Evolutionary conservation across 495 filamentous ascomycete species (phyloP).

Genomic region (Bombardia bombarda): DNA sequence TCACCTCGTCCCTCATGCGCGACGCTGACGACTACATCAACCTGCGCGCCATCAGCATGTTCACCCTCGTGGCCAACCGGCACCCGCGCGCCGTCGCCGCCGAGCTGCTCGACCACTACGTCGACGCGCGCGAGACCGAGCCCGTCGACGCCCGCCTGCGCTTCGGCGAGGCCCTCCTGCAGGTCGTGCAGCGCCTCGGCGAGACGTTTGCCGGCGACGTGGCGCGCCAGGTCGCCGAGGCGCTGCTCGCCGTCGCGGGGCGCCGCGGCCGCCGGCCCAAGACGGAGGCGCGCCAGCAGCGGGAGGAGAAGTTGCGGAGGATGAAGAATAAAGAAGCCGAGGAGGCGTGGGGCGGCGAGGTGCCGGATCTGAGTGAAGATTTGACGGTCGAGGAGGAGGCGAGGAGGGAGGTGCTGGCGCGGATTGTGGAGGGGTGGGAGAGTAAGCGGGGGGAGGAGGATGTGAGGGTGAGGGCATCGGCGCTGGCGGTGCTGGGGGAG

Average conservation of each 20-base stretch:
- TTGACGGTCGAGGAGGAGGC: conserved; percentile 37
- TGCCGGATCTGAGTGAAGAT: conserved; percentile 39
- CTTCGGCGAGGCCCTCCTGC: conserved; percentile 65
- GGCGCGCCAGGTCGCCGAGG: conserved; percentile 48
- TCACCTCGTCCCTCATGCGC: conserved; percentile 58
- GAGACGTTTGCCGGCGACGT: conserved; percentile 52
- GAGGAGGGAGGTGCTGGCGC: conserved; percentile 46
- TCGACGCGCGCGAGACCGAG: conserved; percentile 51
- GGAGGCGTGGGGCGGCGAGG: conserved; percentile 46
- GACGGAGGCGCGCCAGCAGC: conserved; percentile 41
- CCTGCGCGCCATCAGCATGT: conserved; percentile 59
- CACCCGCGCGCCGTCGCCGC: conserved; percentile 60
- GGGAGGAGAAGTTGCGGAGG: conserved; percentile 36
- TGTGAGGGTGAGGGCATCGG: conserved; percentile 67
- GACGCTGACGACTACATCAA: conserved; percentile 72
- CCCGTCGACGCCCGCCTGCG: conserved; percentile 59
- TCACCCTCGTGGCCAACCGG: conserved; percentile 53
- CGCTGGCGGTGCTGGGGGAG: conserved; percentile 61
- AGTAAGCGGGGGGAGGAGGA: conserved; percentile 63
- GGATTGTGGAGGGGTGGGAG: conserved; percentile 70
- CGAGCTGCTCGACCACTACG: conserved; percentile 61
- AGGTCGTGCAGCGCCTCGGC: conserved; percentile 59
- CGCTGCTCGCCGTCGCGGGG: conserved; percentile 58
- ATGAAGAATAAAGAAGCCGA: conserved; percentile 42
- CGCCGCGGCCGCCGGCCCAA: conserved; percentile 51